Evolutionary conservation across 441 rosid genomes (phyloP).

Genomic region (Geranium incanum): DNA sequence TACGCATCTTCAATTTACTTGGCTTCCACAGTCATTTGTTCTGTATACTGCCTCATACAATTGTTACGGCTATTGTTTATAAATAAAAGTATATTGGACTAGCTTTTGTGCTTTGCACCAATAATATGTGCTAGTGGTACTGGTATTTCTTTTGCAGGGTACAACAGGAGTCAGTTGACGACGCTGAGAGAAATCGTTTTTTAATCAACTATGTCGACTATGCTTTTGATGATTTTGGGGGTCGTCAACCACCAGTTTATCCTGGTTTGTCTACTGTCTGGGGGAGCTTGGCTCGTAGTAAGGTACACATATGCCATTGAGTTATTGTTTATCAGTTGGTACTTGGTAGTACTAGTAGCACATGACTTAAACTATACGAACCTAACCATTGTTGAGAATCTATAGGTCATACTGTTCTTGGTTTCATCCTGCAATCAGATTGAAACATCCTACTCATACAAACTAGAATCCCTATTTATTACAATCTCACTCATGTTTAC

Average conservation of each 20-base stretch:
- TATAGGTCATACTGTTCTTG: background rate
- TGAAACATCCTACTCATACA: background rate
- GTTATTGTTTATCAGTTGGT: background rate
- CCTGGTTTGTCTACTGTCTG: conserved; percentile 97
- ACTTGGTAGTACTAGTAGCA: background rate
- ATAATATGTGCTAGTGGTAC: conserved; percentile 5
- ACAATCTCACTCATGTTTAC: background rate
- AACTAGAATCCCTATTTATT: background rate
- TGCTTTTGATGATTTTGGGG: conserved; percentile 99
- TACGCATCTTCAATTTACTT: background rate
- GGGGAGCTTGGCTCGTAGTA: conserved; percentile 99
- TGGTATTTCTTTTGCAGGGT: conserved; percentile 50
- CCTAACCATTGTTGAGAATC: background rate
- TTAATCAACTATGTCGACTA: conserved; percentile 89
- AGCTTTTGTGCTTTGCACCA: conserved; percentile 19
- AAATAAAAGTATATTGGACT: background rate
- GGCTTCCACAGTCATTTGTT: background rate
- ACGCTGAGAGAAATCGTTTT: conserved; percentile 89
- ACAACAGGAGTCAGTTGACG: conserved; percentile 97
- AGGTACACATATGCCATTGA: conserved; percentile 40
- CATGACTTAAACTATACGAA: conserved; percentile 6
- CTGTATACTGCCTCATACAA: background rate
- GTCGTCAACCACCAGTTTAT: conserved; percentile 96
- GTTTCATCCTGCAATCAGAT: background rate
- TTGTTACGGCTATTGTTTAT: background rate